Base-by-base conservation (phyloP, 495 filamentous ascomycete genomes). In the Diplogelasinospora grovesii region DNA sequence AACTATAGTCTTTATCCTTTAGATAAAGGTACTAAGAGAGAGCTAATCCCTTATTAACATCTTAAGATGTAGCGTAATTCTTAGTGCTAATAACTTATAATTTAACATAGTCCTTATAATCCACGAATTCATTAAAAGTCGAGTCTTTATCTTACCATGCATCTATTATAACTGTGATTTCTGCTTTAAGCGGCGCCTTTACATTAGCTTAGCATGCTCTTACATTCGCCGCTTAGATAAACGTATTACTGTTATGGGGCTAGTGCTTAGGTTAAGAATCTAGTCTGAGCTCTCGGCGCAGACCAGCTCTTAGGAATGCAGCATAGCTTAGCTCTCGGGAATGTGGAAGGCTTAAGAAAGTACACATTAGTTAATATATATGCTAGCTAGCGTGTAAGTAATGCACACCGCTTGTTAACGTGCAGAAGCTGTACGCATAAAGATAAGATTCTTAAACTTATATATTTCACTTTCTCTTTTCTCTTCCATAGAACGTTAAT, bases 211-310 rank as follows among this genome's bases (percentile, higher is more conserved):
- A 39, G 23, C 50, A 46, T 31, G 43, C 50, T 20, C 33, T 45
- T 43, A 36, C 42, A 38, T 54, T 54, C 13, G 43, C 51, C 14
- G 10, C 43, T 21, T 41, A 28, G 28, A 54, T 54, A 29, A 54
- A 39, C 11, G 21, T 23, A 40, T 51, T 41, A 8, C 51, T 47
- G 32, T 51, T n/a, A n/a, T n/a, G n/a, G n/a, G n/a, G n/a, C n/a
- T n/a, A n/a, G n/a, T n/a, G n/a, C n/a, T n/a, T n/a, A n/a, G n/a
- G n/a, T n/a, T n/a, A n/a, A n/a, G n/a, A n/a, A n/a, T n/a, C n/a
- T n/a, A n/a, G n/a, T n/a, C n/a, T n/a, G n/a, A n/a, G n/a, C n/a
- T n/a, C n/a, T n/a, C n/a, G n/a, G n/a, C n/a, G n/a, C n/a, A n/a
- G n/a, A n/a, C n/a, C n/a, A n/a, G n/a, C n/a, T n/a, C n/a, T n/a